These are phyloP conservation scores for Heliocybe sulcata DNA, from an alignment of 1,284 basidiomycete genomes.

Conservation along the genomic window DNA sequence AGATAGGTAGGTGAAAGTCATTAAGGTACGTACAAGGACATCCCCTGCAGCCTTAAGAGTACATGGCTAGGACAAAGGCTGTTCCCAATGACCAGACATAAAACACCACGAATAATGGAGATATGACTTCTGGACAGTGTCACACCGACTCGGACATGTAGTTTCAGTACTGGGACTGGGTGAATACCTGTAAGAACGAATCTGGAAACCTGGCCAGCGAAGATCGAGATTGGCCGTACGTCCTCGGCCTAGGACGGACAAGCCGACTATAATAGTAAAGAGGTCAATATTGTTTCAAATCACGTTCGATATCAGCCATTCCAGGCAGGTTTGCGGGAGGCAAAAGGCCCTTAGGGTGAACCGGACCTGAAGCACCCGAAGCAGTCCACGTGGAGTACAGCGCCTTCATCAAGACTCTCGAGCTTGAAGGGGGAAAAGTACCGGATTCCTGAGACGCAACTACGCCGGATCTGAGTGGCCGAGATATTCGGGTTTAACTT, in stretches of 20 bases:
- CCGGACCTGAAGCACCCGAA: neutral
- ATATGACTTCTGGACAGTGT: neutral
- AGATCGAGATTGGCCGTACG: too few species aligned
- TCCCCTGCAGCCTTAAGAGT: neutral
- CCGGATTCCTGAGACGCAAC: too few species aligned
- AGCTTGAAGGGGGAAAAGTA: neutral
- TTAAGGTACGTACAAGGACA: neutral
- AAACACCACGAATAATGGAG: neutral
- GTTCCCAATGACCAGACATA: neutral
- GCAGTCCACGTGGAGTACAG: neutral
- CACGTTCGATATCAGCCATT: too few species aligned
- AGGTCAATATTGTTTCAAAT: too few species aligned
- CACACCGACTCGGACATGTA: neutral
- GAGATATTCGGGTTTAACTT: too few species aligned
- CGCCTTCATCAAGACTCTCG: neutral
- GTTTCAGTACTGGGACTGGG: too few species aligned
- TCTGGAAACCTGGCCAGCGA: too few species aligned
- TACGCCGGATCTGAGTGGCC: too few species aligned
- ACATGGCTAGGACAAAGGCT: neutral
- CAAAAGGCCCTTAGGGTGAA: neutral
- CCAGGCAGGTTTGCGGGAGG: neutral
- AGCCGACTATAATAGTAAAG: too few species aligned
- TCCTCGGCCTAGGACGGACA: too few species aligned
- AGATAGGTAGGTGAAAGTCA: neutral
- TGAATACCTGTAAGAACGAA: too few species aligned